phyloP scores from a whole-genome alignment of 2,329 filamentous ascomycete genomes.

The Penicillium hordei region DNA sequence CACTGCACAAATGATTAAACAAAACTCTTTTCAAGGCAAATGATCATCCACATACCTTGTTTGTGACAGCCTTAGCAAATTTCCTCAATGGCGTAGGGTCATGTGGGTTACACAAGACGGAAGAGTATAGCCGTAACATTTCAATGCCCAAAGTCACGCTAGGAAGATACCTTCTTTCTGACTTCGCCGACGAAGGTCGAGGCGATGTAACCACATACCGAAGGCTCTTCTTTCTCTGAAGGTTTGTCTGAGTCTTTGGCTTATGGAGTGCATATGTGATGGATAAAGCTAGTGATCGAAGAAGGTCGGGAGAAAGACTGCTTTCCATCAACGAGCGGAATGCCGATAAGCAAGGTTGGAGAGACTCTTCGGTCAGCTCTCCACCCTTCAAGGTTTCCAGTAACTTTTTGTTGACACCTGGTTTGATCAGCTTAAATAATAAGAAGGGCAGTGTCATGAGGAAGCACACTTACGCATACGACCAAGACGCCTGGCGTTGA shows the following conservation, averaged over 20 bases:
- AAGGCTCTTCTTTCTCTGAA: slow-evolving; percentile 49
- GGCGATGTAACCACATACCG: slow-evolving; percentile 35
- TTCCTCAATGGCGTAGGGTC: slow-evolving; percentile 72
- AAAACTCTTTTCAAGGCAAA: background rate
- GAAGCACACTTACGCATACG: slow-evolving; percentile 72
- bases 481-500: slow-evolving; percentile 82
- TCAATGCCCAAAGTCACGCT: slow-evolving; percentile 71
- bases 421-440: slow-evolving; percentile 18
- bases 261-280: slow-evolving; percentile 88
- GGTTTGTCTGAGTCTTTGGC: slow-evolving; percentile 44
- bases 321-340: slow-evolving; percentile 77
- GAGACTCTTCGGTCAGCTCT: slow-evolving; percentile 67
- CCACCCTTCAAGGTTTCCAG: slow-evolving; percentile 90
- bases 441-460: background rate
- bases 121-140: slow-evolving; percentile 74
- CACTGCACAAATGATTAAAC: slow-evolving; percentile 56
- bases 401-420: slow-evolving; percentile 85
- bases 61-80: slow-evolving; percentile 91
- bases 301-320: slow-evolving; percentile 78
- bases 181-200: slow-evolving; percentile 36
- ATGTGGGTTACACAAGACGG: slow-evolving; percentile 71
- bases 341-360: slow-evolving; percentile 74
- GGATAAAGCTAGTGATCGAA: slow-evolving; percentile 84
- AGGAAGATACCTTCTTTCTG: slow-evolving; percentile 42
- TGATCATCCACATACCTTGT: slow-evolving; percentile 64